Evolutionary conservation across 257 asterid genomes (phyloP).

Genomic region (Solanum corneliomulleri): DNA sequence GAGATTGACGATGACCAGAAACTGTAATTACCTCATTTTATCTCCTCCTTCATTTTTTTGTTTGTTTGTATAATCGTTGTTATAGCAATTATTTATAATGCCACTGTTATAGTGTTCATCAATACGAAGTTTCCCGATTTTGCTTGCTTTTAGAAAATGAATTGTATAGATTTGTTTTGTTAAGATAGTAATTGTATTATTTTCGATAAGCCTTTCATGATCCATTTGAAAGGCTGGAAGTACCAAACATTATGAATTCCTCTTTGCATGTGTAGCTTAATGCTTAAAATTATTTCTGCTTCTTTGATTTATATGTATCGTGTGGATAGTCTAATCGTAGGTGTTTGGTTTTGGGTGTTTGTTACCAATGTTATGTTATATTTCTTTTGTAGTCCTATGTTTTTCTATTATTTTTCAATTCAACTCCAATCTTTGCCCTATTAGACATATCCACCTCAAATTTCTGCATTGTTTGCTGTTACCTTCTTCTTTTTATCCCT

Average conservation of each 20-base stretch:
- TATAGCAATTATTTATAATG: not conserved
- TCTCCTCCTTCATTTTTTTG: not conserved
- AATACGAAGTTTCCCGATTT: not conserved
- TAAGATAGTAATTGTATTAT: not conserved
- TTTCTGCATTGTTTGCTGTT: not conserved
- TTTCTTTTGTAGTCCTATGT: rapidly evolving
- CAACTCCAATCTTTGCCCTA: not conserved
- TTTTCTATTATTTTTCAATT: too few relatives aligned
- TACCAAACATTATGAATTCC: not conserved
- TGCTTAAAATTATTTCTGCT: not conserved
- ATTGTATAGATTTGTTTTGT: not conserved
- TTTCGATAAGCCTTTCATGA: not conserved
- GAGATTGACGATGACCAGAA: not conserved
- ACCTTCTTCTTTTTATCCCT: not conserved
- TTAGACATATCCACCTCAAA: not conserved
- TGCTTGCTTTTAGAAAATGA: not conserved
- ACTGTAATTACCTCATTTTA: not conserved
- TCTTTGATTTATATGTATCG: not conserved
- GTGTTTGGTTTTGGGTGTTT: not conserved
- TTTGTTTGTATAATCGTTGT: not conserved
- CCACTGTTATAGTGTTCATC: not conserved
- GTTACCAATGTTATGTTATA: not conserved
- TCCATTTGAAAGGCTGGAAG: not conserved
- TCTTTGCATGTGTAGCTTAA: not conserved
- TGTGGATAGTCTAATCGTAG: not conserved